phyloP scores from a whole-genome alignment of 768 basidiomycete species.

The Lentinula sp. region DNA sequence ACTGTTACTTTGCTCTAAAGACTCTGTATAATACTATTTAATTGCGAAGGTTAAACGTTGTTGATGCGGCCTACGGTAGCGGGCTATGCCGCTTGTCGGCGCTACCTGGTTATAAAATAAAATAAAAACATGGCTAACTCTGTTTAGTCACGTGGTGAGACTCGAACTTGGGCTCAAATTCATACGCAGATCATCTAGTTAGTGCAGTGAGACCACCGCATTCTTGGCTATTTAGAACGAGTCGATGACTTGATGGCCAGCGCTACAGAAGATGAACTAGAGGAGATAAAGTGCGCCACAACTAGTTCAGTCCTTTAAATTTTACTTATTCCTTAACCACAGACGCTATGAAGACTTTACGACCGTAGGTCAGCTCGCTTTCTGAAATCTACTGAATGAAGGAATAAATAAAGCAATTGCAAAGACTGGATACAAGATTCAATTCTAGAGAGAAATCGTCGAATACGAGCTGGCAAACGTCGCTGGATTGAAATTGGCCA shows the following conservation, averaged over 20 bases:
- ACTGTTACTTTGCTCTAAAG: no score
- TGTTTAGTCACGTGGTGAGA: no score
- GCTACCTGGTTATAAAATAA: no score
- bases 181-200: no score
- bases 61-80: no score
- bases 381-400: background rate
- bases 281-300: conserved; percentile 29
- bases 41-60: no score
- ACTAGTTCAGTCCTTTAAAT: background rate
- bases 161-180: no score
- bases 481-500: conserved; percentile 57
- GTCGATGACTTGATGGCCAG: conserved; percentile 3
- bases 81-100: no score
- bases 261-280: conserved; percentile 28
- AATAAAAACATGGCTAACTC: no score
- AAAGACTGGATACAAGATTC: conserved; percentile 80
- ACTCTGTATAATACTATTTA: no score
- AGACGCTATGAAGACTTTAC: conserved; percentile 74
- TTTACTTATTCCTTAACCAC: conserved; percentile 10
- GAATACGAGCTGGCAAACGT: conserved; percentile 45
- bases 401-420: background rate
- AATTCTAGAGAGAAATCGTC: conserved; percentile 59
- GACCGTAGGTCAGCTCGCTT: conserved; percentile 49
- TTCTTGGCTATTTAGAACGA: no score
- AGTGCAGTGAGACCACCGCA: no score